A percentile compares a stretch with the other conserved stretches of the same genome.
Conservation (phyloP, 768 basidiomycete genomes). For the Boletus reticulatus region DNA sequence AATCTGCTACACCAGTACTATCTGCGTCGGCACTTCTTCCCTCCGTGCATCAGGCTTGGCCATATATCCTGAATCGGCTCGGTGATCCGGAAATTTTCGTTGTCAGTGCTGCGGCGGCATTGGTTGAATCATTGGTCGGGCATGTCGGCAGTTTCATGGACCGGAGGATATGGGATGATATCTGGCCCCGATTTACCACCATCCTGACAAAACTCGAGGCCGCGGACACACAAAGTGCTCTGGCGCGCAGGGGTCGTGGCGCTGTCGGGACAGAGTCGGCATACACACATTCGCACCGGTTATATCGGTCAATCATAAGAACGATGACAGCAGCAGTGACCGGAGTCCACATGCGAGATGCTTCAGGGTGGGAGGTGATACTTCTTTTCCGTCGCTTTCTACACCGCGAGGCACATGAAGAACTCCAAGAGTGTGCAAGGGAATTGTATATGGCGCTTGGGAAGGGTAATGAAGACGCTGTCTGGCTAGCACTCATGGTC, state of each 20-base stretch:
- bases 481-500: constrained; percentile 74
- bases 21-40: constrained; percentile 77
- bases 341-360: constrained; percentile 69
- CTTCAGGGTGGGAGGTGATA: constrained; percentile 78
- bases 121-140: constrained; percentile 69
- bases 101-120: constrained; percentile 66
- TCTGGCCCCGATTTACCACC: constrained; percentile 80
- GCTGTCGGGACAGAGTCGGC: constrained; percentile 63
- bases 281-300: constrained; percentile 77
- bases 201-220: constrained; percentile 59
- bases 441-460: constrained; percentile 62
- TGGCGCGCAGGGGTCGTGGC: constrained; percentile 52
- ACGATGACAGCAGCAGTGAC: constrained; percentile 68
- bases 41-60: constrained; percentile 88
- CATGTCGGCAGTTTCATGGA: constrained; percentile 86
- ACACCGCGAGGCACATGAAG: constrained; percentile 60
- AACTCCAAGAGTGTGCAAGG: constrained; percentile 67
- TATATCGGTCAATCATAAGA: constrained; percentile 72
- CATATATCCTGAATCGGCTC: constrained; percentile 86
- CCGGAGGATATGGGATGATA: constrained; percentile 82
- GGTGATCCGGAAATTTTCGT: constrained; percentile 74
- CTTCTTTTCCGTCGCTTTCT: constrained; percentile 78
- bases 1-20: constrained; percentile 69
- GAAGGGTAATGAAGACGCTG: constrained; percentile 69
- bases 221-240: constrained; percentile 65